Evolutionary conservation across 2,329 filamentous ascomycete genomes (phyloP).

Genomic region (Colletotrichum destructivum): DNA sequence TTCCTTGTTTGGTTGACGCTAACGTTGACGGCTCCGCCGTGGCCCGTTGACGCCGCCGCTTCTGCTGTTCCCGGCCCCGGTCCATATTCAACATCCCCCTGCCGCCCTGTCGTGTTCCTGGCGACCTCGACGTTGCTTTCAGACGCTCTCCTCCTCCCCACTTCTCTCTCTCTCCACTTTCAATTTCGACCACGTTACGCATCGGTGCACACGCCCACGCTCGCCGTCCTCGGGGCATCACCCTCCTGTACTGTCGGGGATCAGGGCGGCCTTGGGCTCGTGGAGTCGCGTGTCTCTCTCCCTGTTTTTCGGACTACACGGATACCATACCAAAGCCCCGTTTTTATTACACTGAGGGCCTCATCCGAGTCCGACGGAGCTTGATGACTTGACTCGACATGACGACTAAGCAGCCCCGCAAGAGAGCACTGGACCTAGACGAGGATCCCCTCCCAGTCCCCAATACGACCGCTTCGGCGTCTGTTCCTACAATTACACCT

Average conservation of each 20-base stretch:
- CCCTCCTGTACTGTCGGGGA: slow-evolving; percentile 5
- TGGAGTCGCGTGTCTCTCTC: neutral
- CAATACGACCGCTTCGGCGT: slow-evolving; percentile 10
- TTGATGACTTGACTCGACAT: neutral
- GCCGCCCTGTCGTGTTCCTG: slow-evolving; percentile 3
- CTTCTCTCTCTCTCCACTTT: slow-evolving; percentile 6
- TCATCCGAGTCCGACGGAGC: slow-evolving; percentile 1
- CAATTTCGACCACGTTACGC: neutral
- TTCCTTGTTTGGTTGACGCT: slow-evolving; percentile 5
- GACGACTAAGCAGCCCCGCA: slow-evolving; percentile 13
- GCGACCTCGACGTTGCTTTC: neutral
- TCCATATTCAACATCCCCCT: slow-evolving; percentile 1
- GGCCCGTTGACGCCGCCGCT: slow-evolving; percentile 7
- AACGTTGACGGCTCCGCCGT: slow-evolving; percentile 4
- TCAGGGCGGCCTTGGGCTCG: slow-evolving; percentile 13
- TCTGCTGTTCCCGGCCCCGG: slow-evolving; percentile 4
- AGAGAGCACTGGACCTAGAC: slow-evolving; percentile 20
- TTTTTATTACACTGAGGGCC: slow-evolving; percentile 13
- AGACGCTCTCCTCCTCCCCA: neutral
- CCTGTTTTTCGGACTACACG: neutral
- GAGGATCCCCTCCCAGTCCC: slow-evolving; percentile 15
- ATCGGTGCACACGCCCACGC: slow-evolving; percentile 5
- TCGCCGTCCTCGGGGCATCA: neutral
- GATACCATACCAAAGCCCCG: slow-evolving; percentile 6
- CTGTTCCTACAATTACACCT: slow-evolving; percentile 8